Base-by-base conservation (phyloP, 208 protist genomes). In the Crithidia thermophila region DNA sequence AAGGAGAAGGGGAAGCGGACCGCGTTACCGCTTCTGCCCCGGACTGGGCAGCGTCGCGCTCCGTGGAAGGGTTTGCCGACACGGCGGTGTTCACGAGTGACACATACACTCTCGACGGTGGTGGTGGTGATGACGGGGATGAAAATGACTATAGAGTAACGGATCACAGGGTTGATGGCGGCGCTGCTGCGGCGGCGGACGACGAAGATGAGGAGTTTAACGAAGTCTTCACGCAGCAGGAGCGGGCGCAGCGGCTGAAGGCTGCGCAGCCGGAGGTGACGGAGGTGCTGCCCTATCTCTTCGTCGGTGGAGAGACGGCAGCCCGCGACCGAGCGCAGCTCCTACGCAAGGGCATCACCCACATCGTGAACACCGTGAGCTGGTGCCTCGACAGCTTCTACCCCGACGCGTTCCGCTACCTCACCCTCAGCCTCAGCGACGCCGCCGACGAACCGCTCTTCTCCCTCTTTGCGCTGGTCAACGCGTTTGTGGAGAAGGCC, bases 341-440 rank as follows among this genome's bases (percentile, higher is more conserved):
- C 14, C 76, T 94, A 18, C 7, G 31, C 30, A 94, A 97, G 53
- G 91, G 95, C 30, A 90, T 98, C 31, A 98, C 97, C 0, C 81
- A 95, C 46, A 79, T 98, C 10, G 75, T 98, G 40, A 98, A 98
- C 81, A 97, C 90, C 21, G 88, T 96, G 28, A 90, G 83, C 58
- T 91, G 88, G 58, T 81, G 86, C 20, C 69, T 94, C 50, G 73
- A 67, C 16, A 91, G 87, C 67, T 72, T 79, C 62, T 81, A 78
- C 47, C 82, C 72, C 14, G 70, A 91, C 27, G 53, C 91, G n/a
- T 97, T 98, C 65, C 51, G 46, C 36, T 98, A 98, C 67, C 70
- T 90, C 3, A 75, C 77, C 4, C 70, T 98, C 14, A 93, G 81
- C 59, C 63, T 98, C 5, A 85, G 73, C 37, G 97, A 98, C 67